Evolutionary conservation across 2,329 filamentous ascomycete species (phyloP), one percentile per base, ranked within the genome.

Genomic region (Clarireedia hainanense): DNA sequence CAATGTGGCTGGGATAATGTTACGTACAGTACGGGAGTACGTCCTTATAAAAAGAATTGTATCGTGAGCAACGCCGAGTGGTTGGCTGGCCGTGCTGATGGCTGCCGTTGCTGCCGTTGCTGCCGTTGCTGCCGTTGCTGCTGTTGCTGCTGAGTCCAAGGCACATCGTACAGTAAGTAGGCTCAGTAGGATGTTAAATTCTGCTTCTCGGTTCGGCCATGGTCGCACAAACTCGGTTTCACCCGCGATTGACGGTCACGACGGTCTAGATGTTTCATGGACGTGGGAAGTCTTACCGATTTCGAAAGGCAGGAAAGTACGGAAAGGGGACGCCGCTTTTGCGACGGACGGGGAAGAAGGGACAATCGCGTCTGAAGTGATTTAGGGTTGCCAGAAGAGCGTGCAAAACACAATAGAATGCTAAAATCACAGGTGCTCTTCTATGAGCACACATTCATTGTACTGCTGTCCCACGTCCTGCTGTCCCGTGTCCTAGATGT

Each of bases 221-320:
- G 26, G 51, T 40, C n/a, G 51, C 34, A 48, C 51, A 12, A 20
- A 6, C 27, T 2, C 2, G 14, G 40, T 48, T 40, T 47, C 30
- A n/a, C 43, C 43, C 51, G 43, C 51, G 34, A 48, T 34, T 10
- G 27, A 27, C 30, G 26, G 24, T 17, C n/a, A 40, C 40, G 17
- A 43, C 17, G 23, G 23, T 43, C 23, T n/a, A 42, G 49, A 43
- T 40, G 37, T 47, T 49, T 42, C 9, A 48, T 23, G 51, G 34
- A 42, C 34, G 15, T 37, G 27, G 51, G 52, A 49, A 40, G n/a
- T 54, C 48, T 54, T 49, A 26, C 24, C 52, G 52, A 54, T n/a
- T n/a, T 27, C 39, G 34, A 49, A 49, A 42, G 52, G 27, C 30
- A 42, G 34, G 20, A 37, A 30, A 49, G 15, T 42, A 4, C 2